Evolutionary conservation across 2,329 filamentous ascomycete species (phyloP).

Genomic region (Aspergillus pseudotamarii): DNA sequence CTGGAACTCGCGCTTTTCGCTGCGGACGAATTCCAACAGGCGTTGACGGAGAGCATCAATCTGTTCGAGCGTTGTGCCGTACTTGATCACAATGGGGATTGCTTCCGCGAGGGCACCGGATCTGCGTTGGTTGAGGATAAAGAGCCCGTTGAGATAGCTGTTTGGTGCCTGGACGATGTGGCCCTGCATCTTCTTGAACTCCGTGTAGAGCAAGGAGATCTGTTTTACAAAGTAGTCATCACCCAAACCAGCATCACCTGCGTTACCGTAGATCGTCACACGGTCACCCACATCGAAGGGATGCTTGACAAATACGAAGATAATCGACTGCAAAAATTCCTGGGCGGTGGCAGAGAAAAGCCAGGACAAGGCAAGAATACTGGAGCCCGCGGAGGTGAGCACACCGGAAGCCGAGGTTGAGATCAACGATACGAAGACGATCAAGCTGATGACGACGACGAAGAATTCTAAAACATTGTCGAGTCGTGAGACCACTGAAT

Average conservation of each 20-base stretch:
- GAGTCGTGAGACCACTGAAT: constrained; percentile 88
- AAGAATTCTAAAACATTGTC: constrained; percentile 88
- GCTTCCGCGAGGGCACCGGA: constrained; percentile 87
- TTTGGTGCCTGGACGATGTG: constrained; percentile 96
- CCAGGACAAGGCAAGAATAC: constrained; percentile 89
- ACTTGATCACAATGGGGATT: constrained; percentile 80
- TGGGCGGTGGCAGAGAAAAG: constrained; percentile 89
- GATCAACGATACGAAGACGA: constrained; percentile 87
- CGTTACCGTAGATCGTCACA: constrained; percentile 88
- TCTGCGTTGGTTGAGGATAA: constrained; percentile 92
- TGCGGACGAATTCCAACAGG: constrained; percentile 79
- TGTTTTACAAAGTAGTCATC: constrained; percentile 98
- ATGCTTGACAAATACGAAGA: constrained; percentile 97
- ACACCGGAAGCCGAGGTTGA: constrained; percentile 89
- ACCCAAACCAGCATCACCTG: constrained; percentile 73
- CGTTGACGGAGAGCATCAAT: constrained; percentile 80
- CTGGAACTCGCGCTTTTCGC: constrained; percentile 88
- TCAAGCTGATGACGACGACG: constrained; percentile 74
- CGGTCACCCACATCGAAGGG: constrained; percentile 95
- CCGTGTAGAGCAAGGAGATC: constrained; percentile 88
- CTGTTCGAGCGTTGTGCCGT: constrained; percentile 79
- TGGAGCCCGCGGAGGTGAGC: constrained; percentile 84
- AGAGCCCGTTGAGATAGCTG: constrained; percentile 86
- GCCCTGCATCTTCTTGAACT: constrained; percentile 98
- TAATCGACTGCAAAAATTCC: constrained; percentile 89